Conservation (phyloP, 345 rosid genomes). For the Rhodamnia argentea region DNA sequence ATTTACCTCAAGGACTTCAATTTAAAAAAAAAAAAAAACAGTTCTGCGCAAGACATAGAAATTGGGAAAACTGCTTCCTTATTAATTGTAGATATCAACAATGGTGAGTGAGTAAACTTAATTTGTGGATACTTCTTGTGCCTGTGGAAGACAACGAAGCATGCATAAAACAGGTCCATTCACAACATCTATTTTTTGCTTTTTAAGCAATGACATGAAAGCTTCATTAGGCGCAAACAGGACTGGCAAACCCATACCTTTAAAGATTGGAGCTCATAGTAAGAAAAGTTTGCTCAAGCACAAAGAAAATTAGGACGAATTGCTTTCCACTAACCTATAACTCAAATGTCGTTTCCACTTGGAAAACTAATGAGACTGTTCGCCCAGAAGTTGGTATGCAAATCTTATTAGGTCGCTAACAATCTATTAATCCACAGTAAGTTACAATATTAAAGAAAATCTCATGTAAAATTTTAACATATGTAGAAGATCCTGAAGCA, state of each 20-base stretch:
- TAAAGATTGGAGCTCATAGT: not conserved
- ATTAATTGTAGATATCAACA: not conserved
- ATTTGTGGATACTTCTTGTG: not conserved
- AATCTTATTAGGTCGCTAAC: not conserved
- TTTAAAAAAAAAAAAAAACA: not conserved
- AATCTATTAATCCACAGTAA: not conserved
- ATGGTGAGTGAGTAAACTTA: not conserved
- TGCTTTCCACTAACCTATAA: not conserved
- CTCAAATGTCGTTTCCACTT: not conserved
- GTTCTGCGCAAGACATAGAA: not conserved
- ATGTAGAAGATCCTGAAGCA: not conserved
- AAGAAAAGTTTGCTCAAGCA: not conserved
- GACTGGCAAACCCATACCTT: not conserved
- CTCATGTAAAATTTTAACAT: not conserved
- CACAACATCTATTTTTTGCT: not conserved
- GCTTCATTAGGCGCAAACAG: not conserved
- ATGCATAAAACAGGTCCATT: not conserved
- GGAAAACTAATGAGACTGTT: not conserved
- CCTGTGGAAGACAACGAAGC: not conserved
- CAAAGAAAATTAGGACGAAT: not conserved
- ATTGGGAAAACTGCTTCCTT: not conserved
- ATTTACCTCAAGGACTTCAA: not conserved
- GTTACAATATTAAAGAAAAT: not conserved
- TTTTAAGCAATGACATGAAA: not conserved
- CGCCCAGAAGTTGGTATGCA: not conserved